Evolutionary conservation across 805 yeast genomes (phyloP), one percentile per base, ranked within the genome.

Genomic region (Citeromyces matritensis): DNA sequence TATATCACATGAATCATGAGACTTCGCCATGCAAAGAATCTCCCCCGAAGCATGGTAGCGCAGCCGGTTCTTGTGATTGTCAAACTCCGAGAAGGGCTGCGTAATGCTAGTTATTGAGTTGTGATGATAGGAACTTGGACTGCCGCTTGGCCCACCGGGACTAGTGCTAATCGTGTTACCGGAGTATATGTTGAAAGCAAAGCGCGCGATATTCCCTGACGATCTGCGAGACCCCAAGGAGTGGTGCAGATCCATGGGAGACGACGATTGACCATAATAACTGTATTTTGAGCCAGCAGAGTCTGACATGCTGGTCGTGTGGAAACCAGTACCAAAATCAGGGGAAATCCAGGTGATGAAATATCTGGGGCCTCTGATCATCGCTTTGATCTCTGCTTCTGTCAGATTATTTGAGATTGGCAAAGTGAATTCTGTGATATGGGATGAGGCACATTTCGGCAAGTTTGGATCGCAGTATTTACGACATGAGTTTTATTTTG

Each of bases 361-460:
- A 17, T 17, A 17, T 17, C 32, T 56, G 12, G 62, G 63, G 31
- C 72, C 75, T 2, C 17, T 66, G 4, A 5, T 60, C 1, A 48
- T 69, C 30, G 66, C 74, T 0, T 39, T 44, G 0, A 13, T 66
- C 4, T 61, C 81, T 3, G 54, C 67, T 19, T 68, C 60, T 37
- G 65, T 74, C 6, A 63, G 91, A 43, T 60, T 75, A 38, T 65
- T 73, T 43, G 62, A 65, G 30, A 73, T 81, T 31, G 73, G 68
- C 14, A 53, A 55, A 23, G 64, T 73, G 35, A 51, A 66, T 31
- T 63, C 60, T 33, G 88, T 81, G 30, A 77, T 79, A 6, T 81
- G 94, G 94, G 94, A 81, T 57, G 94, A 81, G 51, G 91, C 93
- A 5, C 94, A 81, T 59, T 81, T 81, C 49, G 98, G 96, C 32